Evolutionary conservation across 139 green algal species (phyloP), one percentile per base, ranked within the genome.

Genomic region (Yamagishiella unicocca): DNA sequence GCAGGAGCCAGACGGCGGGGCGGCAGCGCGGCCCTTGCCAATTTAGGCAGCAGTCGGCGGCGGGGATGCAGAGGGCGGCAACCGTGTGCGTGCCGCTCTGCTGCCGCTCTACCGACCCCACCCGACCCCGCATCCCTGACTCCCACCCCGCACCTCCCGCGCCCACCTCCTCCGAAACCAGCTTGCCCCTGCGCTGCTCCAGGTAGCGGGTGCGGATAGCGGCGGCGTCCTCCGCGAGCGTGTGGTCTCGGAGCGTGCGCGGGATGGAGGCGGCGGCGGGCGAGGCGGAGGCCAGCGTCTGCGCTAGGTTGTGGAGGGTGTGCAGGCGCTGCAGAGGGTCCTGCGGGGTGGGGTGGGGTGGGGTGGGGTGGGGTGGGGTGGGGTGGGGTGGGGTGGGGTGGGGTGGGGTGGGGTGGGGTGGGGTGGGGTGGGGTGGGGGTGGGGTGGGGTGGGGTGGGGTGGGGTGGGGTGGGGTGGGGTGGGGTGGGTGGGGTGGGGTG

Each of bases 271-370:
- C n/a, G 17, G 14, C 8, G 29, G 61, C 43, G 35, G 55, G 24
- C 17, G 70, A 17, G 64, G 70, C 27, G 46, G 54, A 61, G 78
- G 37, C 62, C 87, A 98, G 89, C 83, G 95, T 74, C 43, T 89
- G 37, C 0, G 62, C 87, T 75, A 99, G 92, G 90, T 99, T 99
- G 92, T 95, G 83, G 29, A 99, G 82, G 19, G 95, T 95, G 92
- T 99, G 96, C 80, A 99, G 92, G 54, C 89, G 90, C 92, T 98
- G 96, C 73, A 99, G 93, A 29, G 92, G 90, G 89, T 99, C 96
- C 77, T 84, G 77, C 3, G 40, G 72, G 43, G 43, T 31, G 68
- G 35, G 68, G n/a, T 8, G 68, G 64, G 31, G 24, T 7, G 70
- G 40, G 6, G 40, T 22, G 67, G 33, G 35, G 14, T 35, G 67